phyloP scores from a whole-genome alignment of 495 filamentous ascomycete species.

The Trichodelitschia bisporula region DNA sequence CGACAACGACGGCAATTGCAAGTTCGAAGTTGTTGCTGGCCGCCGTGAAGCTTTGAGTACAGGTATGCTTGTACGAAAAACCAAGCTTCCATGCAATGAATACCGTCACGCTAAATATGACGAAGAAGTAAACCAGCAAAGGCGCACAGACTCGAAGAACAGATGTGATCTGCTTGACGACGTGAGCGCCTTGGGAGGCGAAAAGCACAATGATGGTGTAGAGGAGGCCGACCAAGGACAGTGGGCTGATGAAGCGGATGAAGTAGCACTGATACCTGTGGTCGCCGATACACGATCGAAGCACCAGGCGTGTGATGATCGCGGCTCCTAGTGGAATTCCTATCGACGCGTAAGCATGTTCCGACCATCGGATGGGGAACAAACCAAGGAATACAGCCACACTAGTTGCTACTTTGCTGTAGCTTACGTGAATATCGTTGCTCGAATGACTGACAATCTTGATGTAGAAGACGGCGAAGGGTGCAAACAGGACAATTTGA shows the following conservation, averaged over 20 bases:
- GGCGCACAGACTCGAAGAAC: constrained; percentile 16
- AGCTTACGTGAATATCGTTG: constrained; percentile 6
- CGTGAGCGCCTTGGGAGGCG: constrained; percentile 13
- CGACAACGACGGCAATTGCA: constrained; percentile 77
- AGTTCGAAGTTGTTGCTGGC: constrained; percentile 93
- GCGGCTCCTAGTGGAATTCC: constrained; percentile 17
- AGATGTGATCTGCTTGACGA: constrained; percentile 17
- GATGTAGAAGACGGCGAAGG: constrained; percentile 16
- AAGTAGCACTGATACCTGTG: constrained; percentile 12
- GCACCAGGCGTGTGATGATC: constrained; percentile 11
- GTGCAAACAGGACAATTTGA: constrained; percentile 17
- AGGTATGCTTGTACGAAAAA: constrained; percentile 45
- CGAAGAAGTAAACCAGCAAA: constrained; percentile 16
- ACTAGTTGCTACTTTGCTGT: constrained; percentile 13
- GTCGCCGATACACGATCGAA: constrained; percentile 11
- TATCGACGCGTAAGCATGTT: background rate
- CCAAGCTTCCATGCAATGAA: constrained; percentile 21
- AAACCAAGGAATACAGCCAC: constrained; percentile 14
- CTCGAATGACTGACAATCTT: constrained; percentile 11
- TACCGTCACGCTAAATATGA: constrained; percentile 14
- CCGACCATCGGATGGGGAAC: background rate
- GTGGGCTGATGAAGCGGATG: constrained; percentile 14
- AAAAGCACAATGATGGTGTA: constrained; percentile 19
- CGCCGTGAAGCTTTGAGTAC: constrained; percentile 79
- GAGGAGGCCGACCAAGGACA: constrained; percentile 15